phyloP scores from a whole-genome alignment of 2,329 filamentous ascomycete genomes.

The Aureobasidium sp. region DNA sequence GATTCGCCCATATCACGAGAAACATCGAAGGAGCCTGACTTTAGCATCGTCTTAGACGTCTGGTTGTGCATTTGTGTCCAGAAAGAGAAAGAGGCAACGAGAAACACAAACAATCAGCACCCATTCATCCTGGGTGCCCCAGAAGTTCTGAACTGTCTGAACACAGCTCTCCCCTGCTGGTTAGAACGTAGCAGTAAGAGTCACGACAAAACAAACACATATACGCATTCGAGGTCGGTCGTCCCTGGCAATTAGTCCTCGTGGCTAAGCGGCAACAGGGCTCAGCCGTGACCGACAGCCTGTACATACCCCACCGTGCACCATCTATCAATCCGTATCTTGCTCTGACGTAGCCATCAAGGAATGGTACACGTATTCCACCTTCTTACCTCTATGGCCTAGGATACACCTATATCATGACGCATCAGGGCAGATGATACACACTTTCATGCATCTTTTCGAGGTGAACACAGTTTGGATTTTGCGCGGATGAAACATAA shows the following conservation, averaged over 20 bases:
- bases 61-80: too few species aligned
- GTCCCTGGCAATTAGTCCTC: neutral
- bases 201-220: too few species aligned
- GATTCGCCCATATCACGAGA: too few species aligned
- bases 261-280: slow-evolving; percentile 1
- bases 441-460: neutral
- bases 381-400: neutral
- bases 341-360: neutral
- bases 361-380: neutral
- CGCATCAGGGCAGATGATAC: neutral
- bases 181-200: neutral
- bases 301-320: neutral
- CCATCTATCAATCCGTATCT: neutral
- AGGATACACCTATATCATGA: neutral
- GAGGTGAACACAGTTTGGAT: neutral
- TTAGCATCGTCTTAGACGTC: neutral
- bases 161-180: neutral
- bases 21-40: too few species aligned
- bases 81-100: neutral
- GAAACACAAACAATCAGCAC: neutral
- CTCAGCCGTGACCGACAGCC: neutral
- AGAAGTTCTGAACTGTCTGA: neutral
- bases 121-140: neutral
- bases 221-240: neutral
- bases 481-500: neutral